A percentile compares a stretch with the other conserved stretches of the same genome.
These are phyloP conservation scores for Cystobasidium pallidum DNA, from an alignment of 1,284 basidiomycete species.

Conservation along the genomic window DNA sequence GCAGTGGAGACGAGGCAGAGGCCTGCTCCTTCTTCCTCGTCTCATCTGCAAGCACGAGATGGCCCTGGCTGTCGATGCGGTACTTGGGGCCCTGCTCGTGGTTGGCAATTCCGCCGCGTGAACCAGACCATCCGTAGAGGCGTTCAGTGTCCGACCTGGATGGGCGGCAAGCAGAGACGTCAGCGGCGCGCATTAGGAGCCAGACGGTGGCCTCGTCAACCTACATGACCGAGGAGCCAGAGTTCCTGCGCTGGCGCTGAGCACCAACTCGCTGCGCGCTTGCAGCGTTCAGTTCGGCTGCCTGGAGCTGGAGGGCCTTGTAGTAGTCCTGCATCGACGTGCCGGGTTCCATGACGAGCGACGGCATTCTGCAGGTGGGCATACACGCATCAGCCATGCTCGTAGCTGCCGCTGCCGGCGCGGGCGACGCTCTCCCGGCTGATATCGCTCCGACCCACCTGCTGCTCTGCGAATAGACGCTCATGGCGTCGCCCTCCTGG, in stretches of 20 bases:
- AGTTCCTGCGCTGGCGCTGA: slow-evolving; percentile 25
- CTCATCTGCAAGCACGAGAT: slow-evolving; percentile 35
- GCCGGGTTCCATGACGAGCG: slow-evolving; percentile 43
- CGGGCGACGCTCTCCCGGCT: not conserved
- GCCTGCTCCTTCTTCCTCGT: slow-evolving; percentile 11
- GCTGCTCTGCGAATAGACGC: slow-evolving; percentile 28
- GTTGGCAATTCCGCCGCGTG: slow-evolving; percentile 35
- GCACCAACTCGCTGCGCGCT: slow-evolving; percentile 15
- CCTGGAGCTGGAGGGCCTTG: slow-evolving; percentile 17
- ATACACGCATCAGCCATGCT: not conserved
- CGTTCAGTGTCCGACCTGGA: slow-evolving; percentile 42
- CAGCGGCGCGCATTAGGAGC: slow-evolving; percentile 1
- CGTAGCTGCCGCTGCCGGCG: not conserved
- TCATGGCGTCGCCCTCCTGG: slow-evolving; percentile 36
- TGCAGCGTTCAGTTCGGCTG: slow-evolving; percentile 17
- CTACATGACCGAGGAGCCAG: slow-evolving; percentile 36
- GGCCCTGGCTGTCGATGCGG: slow-evolving; percentile 25
- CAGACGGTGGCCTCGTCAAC: not conserved
- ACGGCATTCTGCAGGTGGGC: slow-evolving; percentile 23
- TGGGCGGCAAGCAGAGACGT: not conserved
- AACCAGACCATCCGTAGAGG: slow-evolving; percentile 42
- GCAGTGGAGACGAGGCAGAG: slow-evolving; percentile 7
- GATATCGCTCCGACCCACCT: slow-evolving; percentile 23
- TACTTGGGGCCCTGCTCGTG: slow-evolving; percentile 28
- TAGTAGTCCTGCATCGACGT: slow-evolving; percentile 43